These are phyloP conservation scores for Hermanozyma aechmeae DNA, from an alignment of 805 yeast genomes.

Conservation along the genomic window DNA sequence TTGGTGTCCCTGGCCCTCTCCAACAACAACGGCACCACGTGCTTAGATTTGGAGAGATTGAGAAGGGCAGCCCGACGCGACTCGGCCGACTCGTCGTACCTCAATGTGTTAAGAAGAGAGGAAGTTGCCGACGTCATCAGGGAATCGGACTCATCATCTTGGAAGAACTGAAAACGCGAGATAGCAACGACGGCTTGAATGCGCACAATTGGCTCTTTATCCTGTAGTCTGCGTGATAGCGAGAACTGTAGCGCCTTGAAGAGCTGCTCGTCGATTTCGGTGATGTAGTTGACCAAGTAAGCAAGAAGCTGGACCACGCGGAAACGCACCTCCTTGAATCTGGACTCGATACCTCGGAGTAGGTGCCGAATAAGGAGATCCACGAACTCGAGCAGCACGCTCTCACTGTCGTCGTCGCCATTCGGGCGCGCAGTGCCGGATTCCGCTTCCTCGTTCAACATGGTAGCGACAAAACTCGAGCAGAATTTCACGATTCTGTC, in stretches of 20 bases:
- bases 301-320: slow-evolving; percentile 72
- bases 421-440: slow-evolving; percentile 7
- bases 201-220: slow-evolving; percentile 70
- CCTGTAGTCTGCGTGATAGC: slow-evolving; percentile 55
- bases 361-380: slow-evolving; percentile 56
- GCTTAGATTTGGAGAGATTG: slow-evolving; percentile 48
- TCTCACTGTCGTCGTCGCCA: slow-evolving; percentile 14
- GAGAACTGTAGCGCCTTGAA: slow-evolving; percentile 55
- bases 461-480: slow-evolving; percentile 45
- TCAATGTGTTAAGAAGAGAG: slow-evolving; percentile 40
- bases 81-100: slow-evolving; percentile 78
- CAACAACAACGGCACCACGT: slow-evolving; percentile 49
- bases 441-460: slow-evolving; percentile 26
- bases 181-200: slow-evolving; percentile 77
- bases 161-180: slow-evolving; percentile 58
- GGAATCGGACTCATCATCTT: slow-evolving; percentile 14
- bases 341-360: slow-evolving; percentile 70
- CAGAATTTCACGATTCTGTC: slow-evolving; percentile 69
- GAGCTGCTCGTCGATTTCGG: slow-evolving; percentile 66
- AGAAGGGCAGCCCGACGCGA: slow-evolving; percentile 79
- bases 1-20: slow-evolving; percentile 81
- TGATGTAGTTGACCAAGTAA: slow-evolving; percentile 57
- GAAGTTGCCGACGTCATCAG: slow-evolving; percentile 11
- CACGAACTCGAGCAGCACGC: slow-evolving; percentile 43
- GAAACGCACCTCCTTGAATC: slow-evolving; percentile 67